Conservation (phyloP, 305 asterid species). For the Lippia alba region DNA sequence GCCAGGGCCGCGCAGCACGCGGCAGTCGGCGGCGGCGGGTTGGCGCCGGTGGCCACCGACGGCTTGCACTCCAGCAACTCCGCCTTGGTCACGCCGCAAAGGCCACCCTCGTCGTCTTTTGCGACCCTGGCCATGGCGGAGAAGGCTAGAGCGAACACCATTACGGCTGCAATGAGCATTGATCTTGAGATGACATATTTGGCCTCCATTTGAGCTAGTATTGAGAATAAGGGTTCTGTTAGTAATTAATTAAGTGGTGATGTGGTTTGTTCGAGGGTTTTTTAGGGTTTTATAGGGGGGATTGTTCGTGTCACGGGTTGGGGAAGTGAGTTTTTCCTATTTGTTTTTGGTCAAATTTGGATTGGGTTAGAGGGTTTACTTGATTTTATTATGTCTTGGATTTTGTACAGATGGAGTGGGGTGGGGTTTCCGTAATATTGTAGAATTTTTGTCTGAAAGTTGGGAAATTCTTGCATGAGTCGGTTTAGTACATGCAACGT, state of each 20-base stretch:
- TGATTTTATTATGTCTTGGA: no score
- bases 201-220: constrained; percentile 18
- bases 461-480: no score
- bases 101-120: not conserved
- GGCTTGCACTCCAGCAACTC: constrained; percentile 44
- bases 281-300: constrained; percentile 15
- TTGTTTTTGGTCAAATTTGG: not conserved
- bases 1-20: constrained; percentile 38
- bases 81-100: constrained; percentile 39
- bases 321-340: not conserved
- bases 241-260: not conserved
- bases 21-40: constrained; percentile 29
- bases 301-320: not conserved
- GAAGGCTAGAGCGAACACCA: constrained; percentile 11
- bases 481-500: no score
- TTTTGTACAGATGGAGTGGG: no score
- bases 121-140: not conserved
- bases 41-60: constrained; percentile 39
- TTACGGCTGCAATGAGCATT: constrained; percentile 22
- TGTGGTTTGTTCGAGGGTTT: not conserved
- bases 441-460: no score
- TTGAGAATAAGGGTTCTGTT: not conserved
- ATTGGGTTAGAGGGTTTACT: not conserved
- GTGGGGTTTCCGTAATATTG: no score
- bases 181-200: not conserved